Conservation (phyloP, 139 green algal species). For the Chlorella ohadii region DNA sequence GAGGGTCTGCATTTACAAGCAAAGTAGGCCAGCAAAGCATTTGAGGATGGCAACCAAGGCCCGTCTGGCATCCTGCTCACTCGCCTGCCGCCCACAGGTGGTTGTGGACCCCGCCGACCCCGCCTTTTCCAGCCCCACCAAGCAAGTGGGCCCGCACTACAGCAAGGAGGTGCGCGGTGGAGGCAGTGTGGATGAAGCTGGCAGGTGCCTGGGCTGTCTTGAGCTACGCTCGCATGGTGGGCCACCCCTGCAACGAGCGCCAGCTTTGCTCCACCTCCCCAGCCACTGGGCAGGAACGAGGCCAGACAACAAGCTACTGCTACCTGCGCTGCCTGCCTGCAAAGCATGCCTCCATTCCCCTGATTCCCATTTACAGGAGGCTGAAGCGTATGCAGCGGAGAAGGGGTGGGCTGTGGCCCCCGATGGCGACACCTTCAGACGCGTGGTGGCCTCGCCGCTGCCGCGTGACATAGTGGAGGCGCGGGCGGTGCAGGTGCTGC, state of each 20-base stretch:
- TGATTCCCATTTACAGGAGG: neutral
- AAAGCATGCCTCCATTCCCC: too few species aligned
- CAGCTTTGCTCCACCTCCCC: too few species aligned
- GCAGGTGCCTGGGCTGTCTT: too few species aligned
- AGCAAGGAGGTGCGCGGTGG: neutral
- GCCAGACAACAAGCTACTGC: too few species aligned
- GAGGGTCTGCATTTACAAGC: too few species aligned
- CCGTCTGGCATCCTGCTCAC: neutral
- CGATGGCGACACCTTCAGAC: conserved; percentile 33
- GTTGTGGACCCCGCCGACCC: conserved; percentile 43
- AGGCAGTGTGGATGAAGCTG: neutral
- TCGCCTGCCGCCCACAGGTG: neutral
- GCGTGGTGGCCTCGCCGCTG: conserved; percentile 44
- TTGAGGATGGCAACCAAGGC: too few species aligned
- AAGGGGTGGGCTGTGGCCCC: conserved; percentile 37
- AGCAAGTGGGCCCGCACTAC: conserved; percentile 43
- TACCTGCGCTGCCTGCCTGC: too few species aligned
- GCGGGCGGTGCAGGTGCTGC: conserved; percentile 40
- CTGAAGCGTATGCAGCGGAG: neutral
- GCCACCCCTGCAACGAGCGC: too few species aligned
- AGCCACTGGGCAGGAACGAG: too few species aligned
- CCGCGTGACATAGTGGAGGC: conserved; percentile 38
- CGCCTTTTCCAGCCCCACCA: conserved; percentile 40
- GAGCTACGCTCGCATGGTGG: too few species aligned
- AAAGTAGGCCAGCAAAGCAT: too few species aligned